A percentile compares a stretch with the other conserved stretches of the same genome.
Conservation (phyloP, 2,329 filamentous ascomycete species). For the Balansia obtecta region DNA sequence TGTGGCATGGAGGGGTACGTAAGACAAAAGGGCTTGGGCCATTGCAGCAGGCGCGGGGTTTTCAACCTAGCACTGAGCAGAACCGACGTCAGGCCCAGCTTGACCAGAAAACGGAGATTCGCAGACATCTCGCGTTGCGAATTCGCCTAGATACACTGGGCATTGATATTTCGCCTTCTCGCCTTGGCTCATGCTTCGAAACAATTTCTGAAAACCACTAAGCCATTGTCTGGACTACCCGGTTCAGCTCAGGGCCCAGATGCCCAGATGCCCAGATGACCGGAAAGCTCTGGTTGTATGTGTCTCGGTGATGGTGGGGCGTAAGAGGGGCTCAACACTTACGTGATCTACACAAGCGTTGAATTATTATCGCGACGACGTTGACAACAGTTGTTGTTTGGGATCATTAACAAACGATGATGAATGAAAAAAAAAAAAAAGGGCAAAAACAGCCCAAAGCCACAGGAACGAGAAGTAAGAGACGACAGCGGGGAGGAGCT, state of each 20-base stretch:
- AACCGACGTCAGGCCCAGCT: background rate
- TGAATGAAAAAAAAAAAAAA: background rate
- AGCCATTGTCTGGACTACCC: slow-evolving; percentile 7
- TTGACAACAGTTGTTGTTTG: background rate
- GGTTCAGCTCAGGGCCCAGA: slow-evolving; percentile 1
- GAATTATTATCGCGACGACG: background rate
- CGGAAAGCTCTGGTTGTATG: background rate
- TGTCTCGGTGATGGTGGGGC: slow-evolving; percentile 3
- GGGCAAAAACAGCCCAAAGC: background rate
- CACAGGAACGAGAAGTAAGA: background rate
- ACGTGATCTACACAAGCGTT: background rate
- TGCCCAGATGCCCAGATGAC: slow-evolving; percentile 1
- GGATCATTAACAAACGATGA: background rate
- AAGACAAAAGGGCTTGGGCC: background rate
- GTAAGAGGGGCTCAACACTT: slow-evolving; percentile 7
- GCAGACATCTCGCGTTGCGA: slow-evolving; percentile 3
- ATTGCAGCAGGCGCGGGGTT: slow-evolving; percentile 3
- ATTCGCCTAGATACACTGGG: slow-evolving; percentile 2
- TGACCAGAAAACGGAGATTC: background rate
- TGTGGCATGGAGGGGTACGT: background rate
- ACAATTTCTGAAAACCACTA: background rate
- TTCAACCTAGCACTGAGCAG: background rate
- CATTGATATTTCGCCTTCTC: background rate
- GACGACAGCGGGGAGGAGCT: background rate
- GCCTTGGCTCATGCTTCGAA: background rate